These are phyloP conservation scores for Dioscorea alata DNA, from an alignment of 106 monocot genomes.

Conservation along the genomic window DNA sequence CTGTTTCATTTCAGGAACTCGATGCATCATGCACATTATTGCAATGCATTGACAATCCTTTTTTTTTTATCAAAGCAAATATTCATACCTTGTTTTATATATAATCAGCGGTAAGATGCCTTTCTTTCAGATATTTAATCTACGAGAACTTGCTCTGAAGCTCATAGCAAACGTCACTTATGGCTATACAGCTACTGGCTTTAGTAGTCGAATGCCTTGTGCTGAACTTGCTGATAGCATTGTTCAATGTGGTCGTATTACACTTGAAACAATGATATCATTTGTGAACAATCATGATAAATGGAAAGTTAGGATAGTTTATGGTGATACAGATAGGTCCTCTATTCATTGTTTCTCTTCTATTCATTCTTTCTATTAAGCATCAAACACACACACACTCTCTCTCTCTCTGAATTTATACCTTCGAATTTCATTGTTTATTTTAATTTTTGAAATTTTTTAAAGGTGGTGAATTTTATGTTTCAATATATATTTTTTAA, in stretches of 20 bases:
- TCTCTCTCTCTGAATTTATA: too few species aligned
- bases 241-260: conserved; percentile 92
- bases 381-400: too few species aligned
- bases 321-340: conserved; percentile 98
- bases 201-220: conserved; percentile 98
- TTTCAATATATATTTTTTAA: too few species aligned
- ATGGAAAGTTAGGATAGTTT: conserved; percentile 89
- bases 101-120: not conserved
- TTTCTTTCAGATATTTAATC: conserved; percentile 69
- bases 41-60: not conserved
- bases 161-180: conserved; percentile 97
- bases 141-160: conserved; percentile 92
- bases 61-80: not conserved
- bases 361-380: too few species aligned
- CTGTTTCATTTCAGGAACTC: not conserved
- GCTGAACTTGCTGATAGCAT: conserved; percentile 98
- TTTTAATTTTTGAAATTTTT: too few species aligned
- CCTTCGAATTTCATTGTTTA: too few species aligned
- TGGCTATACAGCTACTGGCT: conserved; percentile 98
- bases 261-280: conserved; percentile 84
- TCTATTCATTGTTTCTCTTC: not conserved
- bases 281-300: conserved; percentile 64
- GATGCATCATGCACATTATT: not conserved
- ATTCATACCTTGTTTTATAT: not conserved
- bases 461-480: too few species aligned